Conservation (phyloP, 2,329 filamentous ascomycete species). For the Sclerotinia nivalis region DNA sequence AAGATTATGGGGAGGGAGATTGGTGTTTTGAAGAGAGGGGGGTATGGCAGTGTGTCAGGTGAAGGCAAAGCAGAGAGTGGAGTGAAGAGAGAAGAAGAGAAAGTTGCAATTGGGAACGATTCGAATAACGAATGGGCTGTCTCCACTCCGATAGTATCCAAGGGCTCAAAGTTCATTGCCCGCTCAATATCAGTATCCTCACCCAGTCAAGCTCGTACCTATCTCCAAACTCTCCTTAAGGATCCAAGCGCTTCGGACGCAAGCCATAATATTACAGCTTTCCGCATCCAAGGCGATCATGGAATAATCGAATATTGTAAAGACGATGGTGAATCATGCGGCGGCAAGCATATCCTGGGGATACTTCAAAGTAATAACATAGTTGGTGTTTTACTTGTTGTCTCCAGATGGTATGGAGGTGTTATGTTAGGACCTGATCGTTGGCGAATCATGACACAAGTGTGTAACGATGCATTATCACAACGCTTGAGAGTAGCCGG, state of each 20-base stretch:
- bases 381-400: slow-evolving; percentile 56
- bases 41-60: slow-evolving; percentile 50
- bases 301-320: slow-evolving; percentile 36
- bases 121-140: slow-evolving; percentile 48
- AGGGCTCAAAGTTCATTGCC: slow-evolving; percentile 59
- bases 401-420: slow-evolving; percentile 64
- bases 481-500: slow-evolving; percentile 50
- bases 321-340: slow-evolving; percentile 63
- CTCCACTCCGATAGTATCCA: slow-evolving; percentile 54
- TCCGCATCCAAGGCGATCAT: slow-evolving; percentile 34
- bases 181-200: slow-evolving; percentile 49
- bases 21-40: slow-evolving; percentile 73
- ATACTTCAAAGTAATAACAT: slow-evolving; percentile 54
- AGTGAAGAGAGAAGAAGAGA: slow-evolving; percentile 5
- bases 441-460: slow-evolving; percentile 62
- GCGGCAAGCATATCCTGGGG: slow-evolving; percentile 57
- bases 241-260: slow-evolving; percentile 55
- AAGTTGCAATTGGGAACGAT: not conserved
- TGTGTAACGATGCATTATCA: slow-evolving; percentile 55
- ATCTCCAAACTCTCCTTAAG: slow-evolving; percentile 52
- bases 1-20: slow-evolving; percentile 73
- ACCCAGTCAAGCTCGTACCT: slow-evolving; percentile 45
- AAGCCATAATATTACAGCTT: slow-evolving; percentile 52
- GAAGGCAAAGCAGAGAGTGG: slow-evolving; percentile 15
- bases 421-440: slow-evolving; percentile 61